These are phyloP conservation scores for Neonectria magnoliae DNA, from an alignment of 2,329 filamentous ascomycete species.

Conservation along the genomic window DNA sequence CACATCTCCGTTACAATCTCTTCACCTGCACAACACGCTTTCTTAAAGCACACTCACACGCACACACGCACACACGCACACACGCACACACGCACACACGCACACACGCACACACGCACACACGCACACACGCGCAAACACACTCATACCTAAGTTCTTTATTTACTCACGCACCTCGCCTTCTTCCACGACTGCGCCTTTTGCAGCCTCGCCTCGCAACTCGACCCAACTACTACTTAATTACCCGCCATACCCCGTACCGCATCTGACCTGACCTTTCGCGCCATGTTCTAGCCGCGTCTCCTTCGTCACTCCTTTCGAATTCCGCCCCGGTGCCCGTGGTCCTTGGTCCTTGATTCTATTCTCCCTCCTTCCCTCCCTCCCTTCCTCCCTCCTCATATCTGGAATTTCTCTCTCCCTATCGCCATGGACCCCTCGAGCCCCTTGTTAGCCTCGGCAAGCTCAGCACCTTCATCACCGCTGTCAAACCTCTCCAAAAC, in stretches of 20 bases:
- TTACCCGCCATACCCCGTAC: not conserved
- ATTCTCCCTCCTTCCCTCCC: slow-evolving; percentile 9
- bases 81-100: not conserved
- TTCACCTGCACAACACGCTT: not conserved
- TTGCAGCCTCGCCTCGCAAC: slow-evolving; percentile 10
- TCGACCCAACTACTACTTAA: not conserved
- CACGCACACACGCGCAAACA: not conserved
- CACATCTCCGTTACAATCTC: slow-evolving; percentile 25
- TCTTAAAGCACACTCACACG: not conserved
- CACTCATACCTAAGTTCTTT: not conserved
- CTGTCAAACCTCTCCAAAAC: slow-evolving; percentile 64
- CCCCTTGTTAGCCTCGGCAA: slow-evolving; percentile 46
- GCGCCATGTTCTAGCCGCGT: slow-evolving; percentile 25
- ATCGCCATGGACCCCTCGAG: slow-evolving; percentile 42
- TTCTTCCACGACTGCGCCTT: not conserved
- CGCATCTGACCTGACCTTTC: not conserved
- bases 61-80: not conserved
- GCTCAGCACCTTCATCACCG: slow-evolving; percentile 61
- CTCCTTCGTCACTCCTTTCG: slow-evolving; percentile 10
- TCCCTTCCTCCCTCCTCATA: too few relatives aligned
- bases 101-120: not conserved
- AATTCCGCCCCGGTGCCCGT: slow-evolving; percentile 19
- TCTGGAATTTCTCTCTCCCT: slow-evolving; percentile 20
- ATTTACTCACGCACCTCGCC: not conserved
- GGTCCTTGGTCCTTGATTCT: slow-evolving; percentile 27